Evolutionary conservation across 2,329 filamentous ascomycete genomes (phyloP).

Genomic region (Pseudogymnoascus sp.): DNA sequence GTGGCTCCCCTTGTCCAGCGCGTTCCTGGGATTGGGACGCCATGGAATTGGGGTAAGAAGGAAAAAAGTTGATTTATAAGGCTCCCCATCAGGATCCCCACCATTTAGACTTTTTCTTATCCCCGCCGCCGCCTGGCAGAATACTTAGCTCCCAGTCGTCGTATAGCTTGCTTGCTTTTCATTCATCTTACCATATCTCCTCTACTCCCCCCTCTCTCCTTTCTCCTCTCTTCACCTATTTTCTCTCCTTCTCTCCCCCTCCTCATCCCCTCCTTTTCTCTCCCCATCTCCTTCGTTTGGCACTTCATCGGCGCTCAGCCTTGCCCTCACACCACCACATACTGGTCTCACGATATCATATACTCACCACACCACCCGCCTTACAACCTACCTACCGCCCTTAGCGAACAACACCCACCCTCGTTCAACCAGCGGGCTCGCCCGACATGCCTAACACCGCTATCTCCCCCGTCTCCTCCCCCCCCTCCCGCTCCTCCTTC

Average conservation of each 20-base stretch:
- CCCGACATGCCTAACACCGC: background rate
- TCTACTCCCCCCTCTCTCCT: conserved; percentile 3
- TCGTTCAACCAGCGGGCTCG: background rate
- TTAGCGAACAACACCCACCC: background rate
- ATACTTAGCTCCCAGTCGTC: background rate
- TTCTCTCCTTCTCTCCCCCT: background rate
- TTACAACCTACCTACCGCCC: background rate
- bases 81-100: background rate
- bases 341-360: background rate
- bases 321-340: background rate
- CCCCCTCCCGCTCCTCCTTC: background rate
- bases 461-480: background rate
- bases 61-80: conserved; percentile 6
- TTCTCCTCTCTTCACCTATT: background rate
- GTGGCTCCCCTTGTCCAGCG: background rate
- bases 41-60: background rate
- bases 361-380: background rate
- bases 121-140: conserved; percentile 1
- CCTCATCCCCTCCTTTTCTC: background rate
- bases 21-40: conserved; percentile 1
- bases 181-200: background rate
- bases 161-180: background rate
- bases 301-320: background rate
- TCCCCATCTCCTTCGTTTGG: background rate
- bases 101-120: conserved; percentile 7